Evolutionary conservation across 2,329 filamentous ascomycete species (phyloP), one percentile per base, ranked within the genome.

Genomic region (Aspergillus aculeatus): DNA sequence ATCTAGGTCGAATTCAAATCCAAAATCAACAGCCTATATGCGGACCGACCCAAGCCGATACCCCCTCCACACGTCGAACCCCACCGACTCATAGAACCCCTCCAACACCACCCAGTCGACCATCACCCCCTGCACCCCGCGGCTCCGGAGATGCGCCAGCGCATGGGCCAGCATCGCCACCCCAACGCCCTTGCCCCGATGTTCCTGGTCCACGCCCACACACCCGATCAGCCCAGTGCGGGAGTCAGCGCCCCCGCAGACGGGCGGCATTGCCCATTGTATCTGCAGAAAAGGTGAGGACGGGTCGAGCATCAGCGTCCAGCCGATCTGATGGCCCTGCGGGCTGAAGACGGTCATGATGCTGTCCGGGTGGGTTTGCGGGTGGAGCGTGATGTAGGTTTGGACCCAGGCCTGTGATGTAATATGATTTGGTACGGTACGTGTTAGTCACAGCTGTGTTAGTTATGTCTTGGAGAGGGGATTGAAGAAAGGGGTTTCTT

Each of bases 31-130:
- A 21, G 24, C 1, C 16, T 48, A 55, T n/a, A 55, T 38, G 9
- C 24, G 53, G 16, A 48, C 12, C 4, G 53, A 32, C 70, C 66
- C 2, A 69, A 73, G 5, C 44, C 73, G 64, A 67, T 80, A 81
- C 55, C 77, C 75, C 51, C 74, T 72, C 70, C 70, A 77, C 4
- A 71, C 67, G 59, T 73, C 56, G 62, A 78, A 80, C 1, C 78
- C 78, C 47, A 80, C 60, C 54, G 73, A 71, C 65, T 80, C 79
- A 68, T 81, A 81, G 66, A 75, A 80, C 16, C 78, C 78, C 16
- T 76, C 69, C 47, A 79, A 66, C 23, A 69, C 71, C 47, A 78
- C 77, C 72, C 74, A 80, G 57, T 81, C 78, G 51, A 82, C 73
- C 65, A 78, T 80, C 2, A 79, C 74, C 0, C 76, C 76, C 35